Percentiles rank a stretch among this genome's conserved stretches.
These are phyloP conservation scores for Penicillium nucicola DNA, from an alignment of 495 filamentous ascomycete genomes.

Conservation along the genomic window DNA sequence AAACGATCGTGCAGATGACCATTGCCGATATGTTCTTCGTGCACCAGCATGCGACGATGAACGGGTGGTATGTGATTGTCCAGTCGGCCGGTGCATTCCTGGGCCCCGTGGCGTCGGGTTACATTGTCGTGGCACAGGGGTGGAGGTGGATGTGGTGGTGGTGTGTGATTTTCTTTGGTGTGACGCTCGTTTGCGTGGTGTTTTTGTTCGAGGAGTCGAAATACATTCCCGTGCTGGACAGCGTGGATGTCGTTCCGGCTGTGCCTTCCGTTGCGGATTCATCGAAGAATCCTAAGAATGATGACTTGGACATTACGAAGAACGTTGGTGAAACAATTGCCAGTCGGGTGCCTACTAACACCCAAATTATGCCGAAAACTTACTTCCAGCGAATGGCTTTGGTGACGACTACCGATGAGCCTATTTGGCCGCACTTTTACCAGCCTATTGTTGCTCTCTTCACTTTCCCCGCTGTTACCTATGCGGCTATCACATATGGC, in stretches of 20 bases:
- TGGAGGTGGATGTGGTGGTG: slow-evolving; percentile 56
- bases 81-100: slow-evolving; percentile 31
- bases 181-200: slow-evolving; percentile 30
- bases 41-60: slow-evolving; percentile 43
- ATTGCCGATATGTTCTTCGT: slow-evolving; percentile 49
- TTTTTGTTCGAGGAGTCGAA: slow-evolving; percentile 47
- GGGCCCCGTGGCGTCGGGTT: slow-evolving; percentile 42
- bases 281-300: neutral
- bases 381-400: slow-evolving; percentile 26
- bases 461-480: slow-evolving; percentile 33
- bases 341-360: neutral
- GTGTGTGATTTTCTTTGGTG: slow-evolving; percentile 42
- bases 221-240: slow-evolving; percentile 17
- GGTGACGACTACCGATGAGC: slow-evolving; percentile 21
- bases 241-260: neutral
- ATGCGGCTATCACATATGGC: slow-evolving; percentile 34
- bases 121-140: slow-evolving; percentile 39
- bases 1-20: slow-evolving; percentile 45
- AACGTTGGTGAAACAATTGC: neutral
- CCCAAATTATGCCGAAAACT: slow-evolving; percentile 14
- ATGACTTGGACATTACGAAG: neutral
- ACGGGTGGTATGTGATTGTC: slow-evolving; percentile 36
- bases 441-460: slow-evolving; percentile 22
- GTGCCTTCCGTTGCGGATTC: neutral
- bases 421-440: slow-evolving; percentile 23